Percentiles rank a stretch among this genome's conserved stretches.
phyloP scores from a whole-genome alignment of 305 asterid genomes.

The Solanum hybrid region DNA sequence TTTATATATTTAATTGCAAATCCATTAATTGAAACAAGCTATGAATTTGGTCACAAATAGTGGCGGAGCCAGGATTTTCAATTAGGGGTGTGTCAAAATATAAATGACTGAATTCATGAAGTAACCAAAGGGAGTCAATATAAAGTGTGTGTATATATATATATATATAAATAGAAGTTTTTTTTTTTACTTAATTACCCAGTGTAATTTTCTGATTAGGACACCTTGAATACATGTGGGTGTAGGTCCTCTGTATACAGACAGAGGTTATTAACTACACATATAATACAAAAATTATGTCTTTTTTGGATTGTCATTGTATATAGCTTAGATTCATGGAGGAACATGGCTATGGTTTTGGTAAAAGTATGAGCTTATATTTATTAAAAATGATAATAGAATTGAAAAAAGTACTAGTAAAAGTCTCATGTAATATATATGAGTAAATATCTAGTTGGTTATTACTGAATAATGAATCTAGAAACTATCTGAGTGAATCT shows the following conservation, averaged over 20 bases:
- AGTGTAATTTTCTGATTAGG: not conserved
- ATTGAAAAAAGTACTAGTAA: not conserved
- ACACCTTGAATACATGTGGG: not conserved
- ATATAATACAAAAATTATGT: not conserved
- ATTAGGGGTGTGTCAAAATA: not conserved
- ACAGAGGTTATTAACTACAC: not conserved
- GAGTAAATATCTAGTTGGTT: not conserved
- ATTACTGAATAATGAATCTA: not conserved
- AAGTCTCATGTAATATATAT: not conserved
- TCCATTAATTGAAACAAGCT: not conserved
- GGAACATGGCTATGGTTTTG: not conserved
- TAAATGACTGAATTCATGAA: not conserved
- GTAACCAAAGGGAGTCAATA: not conserved
- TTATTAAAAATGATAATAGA: not conserved
- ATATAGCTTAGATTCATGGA: not conserved
- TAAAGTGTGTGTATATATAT: not conserved
- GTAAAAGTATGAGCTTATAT: not conserved
- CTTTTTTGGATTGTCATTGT: not conserved
- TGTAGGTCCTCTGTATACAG: not conserved
- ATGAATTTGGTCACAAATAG: not conserved
- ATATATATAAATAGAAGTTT: not conserved
- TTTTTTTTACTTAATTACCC: not conserved
- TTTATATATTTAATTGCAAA: not conserved
- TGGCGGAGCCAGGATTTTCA: not conserved
- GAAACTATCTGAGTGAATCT: not conserved